Conservation (phyloP, 2,329 filamentous ascomycete species). For the Stachybotrys chartarum region DNA sequence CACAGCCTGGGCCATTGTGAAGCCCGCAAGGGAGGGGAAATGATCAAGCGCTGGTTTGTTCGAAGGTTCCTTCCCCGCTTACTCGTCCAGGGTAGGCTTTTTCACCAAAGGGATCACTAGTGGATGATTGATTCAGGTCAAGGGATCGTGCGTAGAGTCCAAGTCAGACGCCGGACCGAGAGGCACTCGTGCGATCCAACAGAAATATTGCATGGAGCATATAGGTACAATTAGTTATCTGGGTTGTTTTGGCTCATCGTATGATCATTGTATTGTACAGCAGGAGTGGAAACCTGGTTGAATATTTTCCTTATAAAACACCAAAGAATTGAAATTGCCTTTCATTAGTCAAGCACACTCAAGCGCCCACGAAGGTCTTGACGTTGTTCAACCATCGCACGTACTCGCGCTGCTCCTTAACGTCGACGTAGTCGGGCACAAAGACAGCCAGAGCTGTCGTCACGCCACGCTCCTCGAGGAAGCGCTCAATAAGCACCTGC, state of each 20-base stretch:
- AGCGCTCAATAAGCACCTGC: slow-evolving; percentile 85
- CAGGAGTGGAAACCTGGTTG: neutral
- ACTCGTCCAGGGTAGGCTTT: too few relatives aligned
- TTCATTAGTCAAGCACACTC: slow-evolving; percentile 12
- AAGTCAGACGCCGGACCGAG: too few relatives aligned
- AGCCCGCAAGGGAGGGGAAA: too few relatives aligned
- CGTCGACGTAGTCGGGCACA: slow-evolving; percentile 91
- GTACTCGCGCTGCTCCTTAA: slow-evolving; percentile 99
- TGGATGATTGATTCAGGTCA: too few relatives aligned
- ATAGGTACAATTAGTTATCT: neutral
- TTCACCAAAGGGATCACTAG: too few relatives aligned
- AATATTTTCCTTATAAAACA: neutral
- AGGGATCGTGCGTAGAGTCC: too few relatives aligned
- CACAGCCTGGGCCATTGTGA: too few relatives aligned
- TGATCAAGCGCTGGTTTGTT: too few relatives aligned
- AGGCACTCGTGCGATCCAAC: too few relatives aligned
- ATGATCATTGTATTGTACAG: slow-evolving; percentile 3
- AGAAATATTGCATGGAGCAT: neutral
- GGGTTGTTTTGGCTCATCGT: neutral
- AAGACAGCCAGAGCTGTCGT: slow-evolving; percentile 82
- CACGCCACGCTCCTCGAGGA: slow-evolving; percentile 90
- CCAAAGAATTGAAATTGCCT: neutral
- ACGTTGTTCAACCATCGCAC: slow-evolving; percentile 81
- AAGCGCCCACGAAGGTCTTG: slow-evolving; percentile 77
- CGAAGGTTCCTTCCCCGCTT: too few relatives aligned